Evolutionary conservation across 805 yeast species (phyloP).

Genomic region (Starmerella sirachaensis): DNA sequence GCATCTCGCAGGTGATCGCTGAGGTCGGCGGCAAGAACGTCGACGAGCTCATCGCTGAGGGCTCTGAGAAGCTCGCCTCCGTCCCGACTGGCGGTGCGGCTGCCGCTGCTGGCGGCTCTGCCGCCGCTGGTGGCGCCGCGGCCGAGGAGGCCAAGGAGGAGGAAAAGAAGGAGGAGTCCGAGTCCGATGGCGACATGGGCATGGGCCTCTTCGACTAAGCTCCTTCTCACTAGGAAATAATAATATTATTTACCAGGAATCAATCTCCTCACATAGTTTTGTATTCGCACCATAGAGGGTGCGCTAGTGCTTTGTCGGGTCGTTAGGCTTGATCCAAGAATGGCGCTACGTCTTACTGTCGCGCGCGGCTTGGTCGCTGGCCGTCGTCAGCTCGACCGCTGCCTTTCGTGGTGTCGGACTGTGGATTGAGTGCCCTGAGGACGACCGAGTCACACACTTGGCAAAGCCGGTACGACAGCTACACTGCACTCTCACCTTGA

Average conservation of each 20-base stretch:
- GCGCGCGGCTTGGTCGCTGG: too few relatives aligned
- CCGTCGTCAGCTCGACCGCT: too few relatives aligned
- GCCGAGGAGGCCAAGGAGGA: constrained; percentile 63
- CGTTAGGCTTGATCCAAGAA: too few relatives aligned
- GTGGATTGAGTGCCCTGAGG: too few relatives aligned
- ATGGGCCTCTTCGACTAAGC: constrained; percentile 91
- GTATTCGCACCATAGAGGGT: too few relatives aligned
- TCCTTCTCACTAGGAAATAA: constrained; percentile 2
- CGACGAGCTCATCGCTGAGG: constrained; percentile 83
- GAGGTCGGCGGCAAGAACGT: constrained; percentile 90
- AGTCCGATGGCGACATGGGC: constrained; percentile 34
- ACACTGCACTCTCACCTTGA: not conserved
- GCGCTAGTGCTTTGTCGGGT: too few relatives aligned
- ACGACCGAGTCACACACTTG: too few relatives aligned
- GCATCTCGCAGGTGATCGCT: constrained; percentile 64
- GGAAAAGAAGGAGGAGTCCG: constrained; percentile 51
- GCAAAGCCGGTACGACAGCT: too few relatives aligned
- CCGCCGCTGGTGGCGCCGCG: constrained; percentile 58
- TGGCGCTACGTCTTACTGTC: too few relatives aligned
- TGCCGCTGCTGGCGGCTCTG: constrained; percentile 59
- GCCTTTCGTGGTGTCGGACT: too few relatives aligned
- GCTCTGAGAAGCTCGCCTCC: constrained; percentile 91
- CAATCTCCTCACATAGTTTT: too few relatives aligned
- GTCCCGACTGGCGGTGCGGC: constrained; percentile 98
- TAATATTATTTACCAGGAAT: too few relatives aligned